A percentile compares a stretch with the other conserved stretches of the same genome.
Conservation (phyloP, 345 rosid species). For the Melaleuca quinquenervia region DNA sequence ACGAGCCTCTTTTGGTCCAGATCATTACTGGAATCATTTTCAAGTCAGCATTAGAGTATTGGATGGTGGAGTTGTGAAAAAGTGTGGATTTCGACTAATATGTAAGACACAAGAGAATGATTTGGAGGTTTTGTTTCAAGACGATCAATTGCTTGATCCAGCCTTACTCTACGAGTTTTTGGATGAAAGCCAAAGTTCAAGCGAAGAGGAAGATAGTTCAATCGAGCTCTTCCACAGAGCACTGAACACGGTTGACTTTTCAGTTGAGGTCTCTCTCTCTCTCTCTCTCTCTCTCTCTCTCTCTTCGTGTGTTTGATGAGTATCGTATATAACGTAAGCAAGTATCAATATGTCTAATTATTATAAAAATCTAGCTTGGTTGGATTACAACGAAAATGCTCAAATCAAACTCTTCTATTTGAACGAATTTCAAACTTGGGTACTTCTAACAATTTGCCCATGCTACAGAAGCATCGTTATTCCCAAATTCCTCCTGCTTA, state of each 20-base stretch:
- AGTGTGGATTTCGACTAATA: neutral
- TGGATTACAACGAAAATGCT: no score
- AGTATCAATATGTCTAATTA: no score
- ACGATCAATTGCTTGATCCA: neutral
- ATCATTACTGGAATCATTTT: neutral
- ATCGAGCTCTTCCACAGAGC: neutral
- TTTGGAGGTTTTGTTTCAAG: no score
- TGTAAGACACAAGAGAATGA: neutral
- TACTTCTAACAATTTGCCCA: neutral
- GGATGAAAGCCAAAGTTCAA: neutral
- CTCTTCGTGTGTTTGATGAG: no score
- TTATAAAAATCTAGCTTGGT: no score
- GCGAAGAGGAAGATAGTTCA: no score
- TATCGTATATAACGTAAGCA: no score
- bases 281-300: neutral
- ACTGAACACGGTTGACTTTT: neutral
- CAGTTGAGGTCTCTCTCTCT: neutral
- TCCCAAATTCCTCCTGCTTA: rapidly evolving
- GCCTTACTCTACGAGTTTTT: neutral
- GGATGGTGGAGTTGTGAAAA: neutral
- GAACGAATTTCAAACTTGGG: no score
- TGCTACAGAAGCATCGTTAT: neutral
- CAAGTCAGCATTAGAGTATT: neutral
- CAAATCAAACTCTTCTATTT: no score
- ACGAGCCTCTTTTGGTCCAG: neutral